Evolutionary conservation across 176 grass and related monocot genomes (phyloP).

Genomic region (Thinopyrum elongatum): DNA sequence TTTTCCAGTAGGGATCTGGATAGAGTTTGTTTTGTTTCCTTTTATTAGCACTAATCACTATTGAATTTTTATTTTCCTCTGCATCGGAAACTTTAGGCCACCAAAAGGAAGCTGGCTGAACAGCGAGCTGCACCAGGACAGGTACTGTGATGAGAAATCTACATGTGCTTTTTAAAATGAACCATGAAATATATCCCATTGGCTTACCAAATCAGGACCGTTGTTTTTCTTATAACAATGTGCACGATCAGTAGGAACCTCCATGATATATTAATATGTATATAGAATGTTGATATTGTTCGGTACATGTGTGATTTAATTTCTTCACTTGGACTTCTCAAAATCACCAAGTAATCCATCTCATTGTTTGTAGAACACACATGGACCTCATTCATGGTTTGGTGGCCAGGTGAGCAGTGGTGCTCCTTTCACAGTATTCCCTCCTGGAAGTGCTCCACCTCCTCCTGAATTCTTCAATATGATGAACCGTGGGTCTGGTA

Average conservation of each 20-base stretch:
- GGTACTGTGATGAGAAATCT: conserved; percentile 37
- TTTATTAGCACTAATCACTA: background rate
- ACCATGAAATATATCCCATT: background rate
- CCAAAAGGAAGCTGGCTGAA: conserved; percentile 54
- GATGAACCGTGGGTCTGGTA: conserved; percentile 37
- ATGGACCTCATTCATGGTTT: conserved; percentile 16
- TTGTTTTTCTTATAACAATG: background rate
- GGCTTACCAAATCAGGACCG: background rate
- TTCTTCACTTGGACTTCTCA: background rate
- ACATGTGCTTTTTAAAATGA: background rate
- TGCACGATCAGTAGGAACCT: background rate
- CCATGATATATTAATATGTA: background rate
- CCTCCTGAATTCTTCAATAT: conserved; percentile 49
- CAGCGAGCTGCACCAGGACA: conserved; percentile 38
- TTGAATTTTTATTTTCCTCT: background rate
- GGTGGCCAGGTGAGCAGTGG: conserved; percentile 25
- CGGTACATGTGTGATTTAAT: background rate
- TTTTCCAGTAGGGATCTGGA: background rate
- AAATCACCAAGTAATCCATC: conserved; percentile 14
- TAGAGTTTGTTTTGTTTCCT: conserved; percentile 2
- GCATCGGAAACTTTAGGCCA: conserved; percentile 40
- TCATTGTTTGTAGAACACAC: conserved; percentile 36
- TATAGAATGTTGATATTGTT: background rate
- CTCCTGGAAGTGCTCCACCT: conserved; percentile 36
- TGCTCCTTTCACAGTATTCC: conserved; percentile 47